Base-by-base conservation (phyloP, 2,329 filamentous ascomycete genomes). In the Scleromitrula shiraiana region DNA sequence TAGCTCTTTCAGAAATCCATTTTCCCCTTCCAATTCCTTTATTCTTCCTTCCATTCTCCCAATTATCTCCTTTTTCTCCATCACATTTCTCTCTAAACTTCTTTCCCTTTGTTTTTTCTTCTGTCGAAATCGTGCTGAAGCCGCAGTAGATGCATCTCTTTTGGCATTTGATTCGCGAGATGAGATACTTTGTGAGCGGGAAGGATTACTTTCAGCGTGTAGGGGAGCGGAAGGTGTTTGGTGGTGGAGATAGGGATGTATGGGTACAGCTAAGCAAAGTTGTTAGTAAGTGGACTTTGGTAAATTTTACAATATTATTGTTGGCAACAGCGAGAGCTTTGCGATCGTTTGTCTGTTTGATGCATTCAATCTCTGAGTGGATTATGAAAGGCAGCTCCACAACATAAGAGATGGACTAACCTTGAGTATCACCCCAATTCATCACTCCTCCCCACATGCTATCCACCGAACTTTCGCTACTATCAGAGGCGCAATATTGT, bases 81-180 rank as follows among this genome's bases (percentile, higher is more conserved):
- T 85, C 61, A 86, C 82, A 7, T 79, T 83, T 60, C 80, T 80
- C 67, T 91, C 87, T 41, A 94, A 78, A 12, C 83, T 83, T 65
- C 89, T 84, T 71, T 95, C 88, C 41, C 88, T 82, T 68, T 90
- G 85, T 77, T 95, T 95, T 81, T 95, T 95, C 80, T 95, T 95
- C 64, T 91, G 80, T 50, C 88, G 83, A 75, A 95, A 95, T 41
- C 88, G 83, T 12, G 88, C 88, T 56, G 83, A 88, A 46, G 88
- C 88, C 23, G 88, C 88, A 5, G 89, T 94, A 68, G 95, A 95
- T 53, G 88, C 81, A 49, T 87, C 80, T 37, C 88, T 82, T 70
- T 93, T 93, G 9, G 43, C 58, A 48, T 43, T 42, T 7, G 46
- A 24, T 37, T 49, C 39, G 17, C 39, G 24, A 17, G 36, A 52